A percentile compares a stretch with the other conserved stretches of the same genome.
Evolutionary conservation across 2,329 filamentous ascomycete genomes (phyloP).

Genomic region (Metarhizium album): DNA sequence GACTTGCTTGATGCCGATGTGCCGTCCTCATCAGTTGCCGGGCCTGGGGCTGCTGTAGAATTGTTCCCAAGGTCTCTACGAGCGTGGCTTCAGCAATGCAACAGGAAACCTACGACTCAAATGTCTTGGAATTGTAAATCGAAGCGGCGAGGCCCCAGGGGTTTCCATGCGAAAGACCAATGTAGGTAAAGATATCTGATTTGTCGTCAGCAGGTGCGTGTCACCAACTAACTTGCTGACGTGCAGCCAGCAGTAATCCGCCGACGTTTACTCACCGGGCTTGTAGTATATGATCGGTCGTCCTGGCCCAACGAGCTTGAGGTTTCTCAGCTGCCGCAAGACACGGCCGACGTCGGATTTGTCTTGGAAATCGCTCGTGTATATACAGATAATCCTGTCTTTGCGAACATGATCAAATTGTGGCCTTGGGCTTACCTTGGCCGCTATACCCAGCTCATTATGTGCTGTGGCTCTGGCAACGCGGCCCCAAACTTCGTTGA

Average conservation of each 20-base stretch:
- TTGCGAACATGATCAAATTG: slow-evolving; percentile 27
- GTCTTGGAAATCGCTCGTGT: slow-evolving; percentile 66
- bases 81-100: neutral
- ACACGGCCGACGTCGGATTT: slow-evolving; percentile 58
- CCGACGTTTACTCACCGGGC: slow-evolving; percentile 38
- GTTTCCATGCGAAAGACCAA: slow-evolving; percentile 52
- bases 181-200: slow-evolving; percentile 56
- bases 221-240: no score
- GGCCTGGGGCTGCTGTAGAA: neutral
- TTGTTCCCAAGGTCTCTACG: neutral
- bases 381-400: slow-evolving; percentile 60
- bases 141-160: slow-evolving; percentile 51
- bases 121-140: slow-evolving; percentile 35
- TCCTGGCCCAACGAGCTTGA: slow-evolving; percentile 44
- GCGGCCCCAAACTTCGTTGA: slow-evolving; percentile 54
- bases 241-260: neutral
- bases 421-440: slow-evolving; percentile 57
- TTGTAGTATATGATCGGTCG: slow-evolving; percentile 64
- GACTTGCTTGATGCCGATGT: no score
- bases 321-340: slow-evolving; percentile 46
- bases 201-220: neutral
- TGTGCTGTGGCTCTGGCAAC: slow-evolving; percentile 57
- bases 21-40: neutral
- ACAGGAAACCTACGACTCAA: neutral
- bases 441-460: slow-evolving; percentile 58